Percentiles rank a stretch among this genome's conserved stretches.
These are phyloP conservation scores for Leccinum barrowsii DNA, from an alignment of 768 basidiomycete genomes.

Conservation along the genomic window DNA sequence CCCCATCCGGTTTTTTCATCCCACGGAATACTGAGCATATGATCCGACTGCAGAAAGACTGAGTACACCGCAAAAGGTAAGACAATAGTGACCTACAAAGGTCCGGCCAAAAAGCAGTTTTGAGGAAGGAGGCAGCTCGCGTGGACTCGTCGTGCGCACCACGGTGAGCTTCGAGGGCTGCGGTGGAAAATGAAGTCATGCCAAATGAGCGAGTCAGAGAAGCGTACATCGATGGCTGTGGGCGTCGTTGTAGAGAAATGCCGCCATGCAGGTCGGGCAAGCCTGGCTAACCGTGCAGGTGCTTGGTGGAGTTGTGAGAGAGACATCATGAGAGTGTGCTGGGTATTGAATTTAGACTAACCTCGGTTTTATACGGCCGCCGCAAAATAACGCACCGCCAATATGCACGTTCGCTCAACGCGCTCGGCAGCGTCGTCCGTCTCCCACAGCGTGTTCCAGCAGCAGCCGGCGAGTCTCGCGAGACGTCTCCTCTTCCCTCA, in stretches of 20 bases:
- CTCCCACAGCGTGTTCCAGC: conserved; percentile 18
- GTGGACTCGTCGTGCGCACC: conserved; percentile 47
- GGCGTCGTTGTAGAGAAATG: conserved; percentile 12
- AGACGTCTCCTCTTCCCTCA: conserved; percentile 65
- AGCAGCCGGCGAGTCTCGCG: conserved; percentile 39
- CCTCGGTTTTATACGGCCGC: conserved; percentile 24
- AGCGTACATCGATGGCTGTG: conserved; percentile 49
- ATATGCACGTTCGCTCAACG: conserved; percentile 6
- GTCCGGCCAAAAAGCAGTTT: conserved; percentile 80
- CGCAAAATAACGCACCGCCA: not conserved
- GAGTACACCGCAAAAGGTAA: conserved; percentile 9
- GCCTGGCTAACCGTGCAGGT: conserved; percentile 11
- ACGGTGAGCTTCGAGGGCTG: conserved; percentile 56
- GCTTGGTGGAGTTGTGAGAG: conserved; percentile 8
- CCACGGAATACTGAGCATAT: conserved; percentile 85
- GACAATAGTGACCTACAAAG: conserved; percentile 51
- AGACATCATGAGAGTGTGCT: conserved; percentile 26
- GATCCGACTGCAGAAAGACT: conserved; percentile 57
- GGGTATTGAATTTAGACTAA: not conserved
- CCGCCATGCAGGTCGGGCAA: conserved; percentile 11
- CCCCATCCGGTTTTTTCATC: conserved; percentile 72
- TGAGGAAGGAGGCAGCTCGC: conserved; percentile 58
- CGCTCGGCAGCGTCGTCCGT: conserved; percentile 24
- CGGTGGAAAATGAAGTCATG: not conserved
- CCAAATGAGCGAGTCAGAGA: not conserved